Evolutionary conservation across 768 basidiomycete species (phyloP).

Genomic region (Heimioporus sp.): DNA sequence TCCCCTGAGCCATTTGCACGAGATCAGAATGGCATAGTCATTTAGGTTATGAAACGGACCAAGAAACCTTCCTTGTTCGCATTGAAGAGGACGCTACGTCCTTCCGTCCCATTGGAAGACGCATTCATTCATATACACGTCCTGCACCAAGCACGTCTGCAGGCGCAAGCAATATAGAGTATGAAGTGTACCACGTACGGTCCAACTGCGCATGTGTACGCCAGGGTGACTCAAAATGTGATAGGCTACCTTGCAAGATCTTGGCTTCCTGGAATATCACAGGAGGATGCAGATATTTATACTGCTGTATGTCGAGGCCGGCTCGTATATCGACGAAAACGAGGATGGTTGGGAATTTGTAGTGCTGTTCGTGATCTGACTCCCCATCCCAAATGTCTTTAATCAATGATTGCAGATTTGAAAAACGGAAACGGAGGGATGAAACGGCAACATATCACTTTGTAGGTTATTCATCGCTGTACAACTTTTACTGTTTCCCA

Average conservation of each 20-base stretch:
- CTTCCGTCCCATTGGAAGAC: conserved; percentile 76
- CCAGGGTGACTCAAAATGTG: conserved; percentile 4
- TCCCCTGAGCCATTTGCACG: not conserved
- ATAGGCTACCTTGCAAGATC: conserved; percentile 80
- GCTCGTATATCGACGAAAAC: conserved; percentile 91
- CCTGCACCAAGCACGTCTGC: conserved; percentile 40
- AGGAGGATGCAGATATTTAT: conserved; percentile 93
- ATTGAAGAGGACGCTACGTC: conserved; percentile 75
- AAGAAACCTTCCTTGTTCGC: conserved; percentile 59
- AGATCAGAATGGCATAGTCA: not conserved
- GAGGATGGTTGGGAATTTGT: conserved; percentile 95
- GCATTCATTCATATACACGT: conserved; percentile 77
- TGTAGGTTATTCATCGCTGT: conserved; percentile 90
- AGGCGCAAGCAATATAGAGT: conserved; percentile 64
- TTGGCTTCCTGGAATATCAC: conserved; percentile 90
- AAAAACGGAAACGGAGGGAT: conserved; percentile 70
- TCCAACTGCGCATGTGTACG: not conserved
- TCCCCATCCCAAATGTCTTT: not conserved
- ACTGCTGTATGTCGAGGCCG: conserved; percentile 91
- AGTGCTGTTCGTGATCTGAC: conserved; percentile 58
- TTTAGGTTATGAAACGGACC: conserved; percentile 68
- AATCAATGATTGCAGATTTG: conserved; percentile 53
- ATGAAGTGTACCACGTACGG: conserved; percentile 89
- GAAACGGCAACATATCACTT: conserved; percentile 79
- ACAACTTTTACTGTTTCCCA: conserved; percentile 95